Base-by-base conservation (phyloP, 2,329 filamentous ascomycete species). In the Zymoseptoria crescenta region DNA sequence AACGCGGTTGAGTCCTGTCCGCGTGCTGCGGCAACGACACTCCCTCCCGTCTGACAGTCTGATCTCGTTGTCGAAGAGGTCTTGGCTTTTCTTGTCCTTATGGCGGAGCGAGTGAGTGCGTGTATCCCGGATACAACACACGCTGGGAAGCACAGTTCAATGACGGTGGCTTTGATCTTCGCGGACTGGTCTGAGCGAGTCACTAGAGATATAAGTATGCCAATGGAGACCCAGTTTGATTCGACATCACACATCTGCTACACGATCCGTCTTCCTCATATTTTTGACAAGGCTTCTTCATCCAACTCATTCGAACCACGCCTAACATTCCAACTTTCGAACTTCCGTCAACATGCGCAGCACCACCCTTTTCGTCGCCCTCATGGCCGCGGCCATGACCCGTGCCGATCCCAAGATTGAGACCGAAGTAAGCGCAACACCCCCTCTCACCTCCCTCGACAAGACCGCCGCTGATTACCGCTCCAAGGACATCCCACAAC, bases 381-480 rank as follows among this genome's bases (percentile, higher is more conserved):
- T 56, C n/a, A 45, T 61, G 56, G 57, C 62, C 24, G 48, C 61
- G 28, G 61, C 59, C 45, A 57, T 56, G 41, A 59, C 58, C 53
- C 50, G 50, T 21, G 57, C 52, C n/a, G 57, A 63, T 35, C 55
- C 59, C 30, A 20, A 61, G 52, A 55, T 53, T 29, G 24, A 24
- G 4, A 24, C 4, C 24, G 54, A 58, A 35, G 59, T 20, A 56
- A 62, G 59, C 62, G 60, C 28, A 58, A 27, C 3, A 49, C 8
- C 52, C 56, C 9, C 60, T 57, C 48, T 53, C 58, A 52, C 49
- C 58, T 54, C 24, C 52, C 8, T 16, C 9, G 4, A 19, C 28
- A 16, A 28, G 24, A 20, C 21, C 54, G 54, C 6, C 8, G 27
- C n/a, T 57, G 56, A 59, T 19, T 13, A 7, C 9, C n/a, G 35